These are phyloP conservation scores for Allomyces macrogynus DNA, from an alignment of 192 early-diverging fungal genomes.

Conservation along the genomic window DNA sequence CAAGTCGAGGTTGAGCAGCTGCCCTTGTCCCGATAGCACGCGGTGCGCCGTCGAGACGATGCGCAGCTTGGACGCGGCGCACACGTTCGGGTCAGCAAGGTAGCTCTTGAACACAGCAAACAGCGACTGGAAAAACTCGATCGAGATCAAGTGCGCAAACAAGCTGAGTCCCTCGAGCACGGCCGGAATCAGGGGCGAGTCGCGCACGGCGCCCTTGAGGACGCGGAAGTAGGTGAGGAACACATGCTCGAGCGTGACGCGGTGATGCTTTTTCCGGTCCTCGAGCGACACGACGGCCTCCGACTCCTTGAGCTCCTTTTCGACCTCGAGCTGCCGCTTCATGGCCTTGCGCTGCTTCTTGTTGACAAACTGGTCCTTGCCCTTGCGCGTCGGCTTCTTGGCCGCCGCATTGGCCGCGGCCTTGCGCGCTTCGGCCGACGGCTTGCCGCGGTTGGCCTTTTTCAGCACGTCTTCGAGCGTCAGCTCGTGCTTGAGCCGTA, in stretches of 20 bases:
- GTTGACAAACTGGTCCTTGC: constrained; percentile 1
- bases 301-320: constrained; percentile 69
- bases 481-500: constrained; percentile 71
- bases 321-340: constrained; percentile 48
- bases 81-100: constrained; percentile 39
- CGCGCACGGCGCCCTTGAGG: constrained; percentile 52
- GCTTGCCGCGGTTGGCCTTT: constrained; percentile 1
- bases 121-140: constrained; percentile 87
- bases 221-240: constrained; percentile 91
- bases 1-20: constrained; percentile 77
- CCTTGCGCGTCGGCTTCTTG: constrained; percentile 1
- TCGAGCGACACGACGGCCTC: constrained; percentile 71
- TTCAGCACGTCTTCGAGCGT: constrained; percentile 13
- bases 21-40: constrained; percentile 73
- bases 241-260: constrained; percentile 82
- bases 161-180: constrained; percentile 52
- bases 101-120: constrained; percentile 65
- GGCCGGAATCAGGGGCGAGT: constrained; percentile 46
- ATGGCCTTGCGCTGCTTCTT: constrained; percentile 52
- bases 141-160: constrained; percentile 89
- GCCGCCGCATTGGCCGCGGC: not conserved
- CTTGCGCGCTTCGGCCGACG: constrained; percentile 1
- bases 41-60: constrained; percentile 65
- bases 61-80: constrained; percentile 39
- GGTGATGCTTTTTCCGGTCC: constrained; percentile 62